Evolutionary conservation across 495 filamentous ascomycete species (phyloP).

Genomic region (Tricharina praecox): DNA sequence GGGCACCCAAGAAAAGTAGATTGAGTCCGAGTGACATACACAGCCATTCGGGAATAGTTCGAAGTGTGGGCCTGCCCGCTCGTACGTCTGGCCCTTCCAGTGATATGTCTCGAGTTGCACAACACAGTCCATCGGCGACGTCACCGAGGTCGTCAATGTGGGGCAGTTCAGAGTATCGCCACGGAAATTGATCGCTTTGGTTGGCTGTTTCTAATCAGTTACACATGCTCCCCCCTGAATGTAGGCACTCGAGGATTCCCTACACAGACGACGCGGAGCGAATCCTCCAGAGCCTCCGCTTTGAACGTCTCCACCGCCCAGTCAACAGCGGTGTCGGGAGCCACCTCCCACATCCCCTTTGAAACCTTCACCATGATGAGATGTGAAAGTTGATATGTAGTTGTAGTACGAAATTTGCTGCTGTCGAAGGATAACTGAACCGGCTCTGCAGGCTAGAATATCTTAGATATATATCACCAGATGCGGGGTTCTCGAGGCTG

Average conservation of each 20-base stretch:
- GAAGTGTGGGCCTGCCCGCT: slow-evolving; percentile 6
- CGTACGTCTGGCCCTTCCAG: slow-evolving; percentile 12
- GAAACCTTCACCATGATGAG: slow-evolving; percentile 18
- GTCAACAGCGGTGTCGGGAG: slow-evolving; percentile 14
- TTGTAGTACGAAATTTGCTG: no score
- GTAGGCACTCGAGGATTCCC: no score
- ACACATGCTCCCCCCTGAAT: not conserved
- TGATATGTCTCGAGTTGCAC: slow-evolving; percentile 9
- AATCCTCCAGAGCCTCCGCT: slow-evolving; percentile 9
- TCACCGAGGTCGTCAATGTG: slow-evolving; percentile 9
- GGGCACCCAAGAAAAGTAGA: no score
- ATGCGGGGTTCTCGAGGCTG: no score
- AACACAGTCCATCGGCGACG: slow-evolving; percentile 13
- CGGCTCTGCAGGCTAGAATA: no score
- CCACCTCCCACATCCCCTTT: slow-evolving; percentile 17
- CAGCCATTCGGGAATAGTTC: slow-evolving; percentile 13
- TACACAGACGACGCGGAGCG: slow-evolving; percentile 14
- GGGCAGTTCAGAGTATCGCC: slow-evolving; percentile 16
- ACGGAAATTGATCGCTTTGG: slow-evolving; percentile 10
- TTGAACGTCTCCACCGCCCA: slow-evolving; percentile 18
- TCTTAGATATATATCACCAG: no score
- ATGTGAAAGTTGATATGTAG: no score
- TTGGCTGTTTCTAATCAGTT: slow-evolving; percentile 1
- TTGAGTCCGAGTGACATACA: no score
- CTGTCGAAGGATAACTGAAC: no score